Conservation (phyloP, 257 asterid species). For the Datura wrightii region DNA sequence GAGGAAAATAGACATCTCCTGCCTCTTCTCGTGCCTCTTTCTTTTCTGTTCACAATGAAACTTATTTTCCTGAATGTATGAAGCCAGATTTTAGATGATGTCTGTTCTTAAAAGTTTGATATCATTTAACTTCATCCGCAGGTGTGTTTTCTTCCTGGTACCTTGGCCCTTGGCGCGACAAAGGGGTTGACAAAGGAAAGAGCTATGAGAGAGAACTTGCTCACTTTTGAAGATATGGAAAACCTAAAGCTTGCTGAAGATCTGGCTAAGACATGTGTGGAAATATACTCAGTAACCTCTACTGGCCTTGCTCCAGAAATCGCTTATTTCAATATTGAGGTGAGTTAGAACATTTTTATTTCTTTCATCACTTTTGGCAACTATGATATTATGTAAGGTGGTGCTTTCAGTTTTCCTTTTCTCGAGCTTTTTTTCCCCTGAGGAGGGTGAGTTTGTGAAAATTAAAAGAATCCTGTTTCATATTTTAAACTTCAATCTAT, state of each 20-base stretch:
- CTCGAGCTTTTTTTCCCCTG: neutral
- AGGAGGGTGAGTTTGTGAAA: slow-evolving; percentile 19
- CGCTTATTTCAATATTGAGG: slow-evolving; percentile 83
- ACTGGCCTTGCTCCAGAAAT: slow-evolving; percentile 98
- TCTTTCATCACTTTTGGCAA: slow-evolving; percentile 24
- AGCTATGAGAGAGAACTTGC: slow-evolving; percentile 75
- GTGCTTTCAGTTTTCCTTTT: neutral
- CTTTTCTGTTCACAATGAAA: neutral
- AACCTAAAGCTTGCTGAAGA: slow-evolving; percentile 94
- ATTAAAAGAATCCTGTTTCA: slow-evolving; percentile 5
- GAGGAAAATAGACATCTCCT: neutral
- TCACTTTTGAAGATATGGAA: slow-evolving; percentile 86
- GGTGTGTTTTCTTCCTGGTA: slow-evolving; percentile 98
- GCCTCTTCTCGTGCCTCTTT: slow-evolving; percentile 20
- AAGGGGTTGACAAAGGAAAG: slow-evolving; percentile 75
- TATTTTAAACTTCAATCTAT: neutral
- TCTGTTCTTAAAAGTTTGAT: neutral
- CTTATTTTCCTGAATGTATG: neutral
- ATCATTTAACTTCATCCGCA: slow-evolving; percentile 32
- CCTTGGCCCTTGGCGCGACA: slow-evolving; percentile 98
- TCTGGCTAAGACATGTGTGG: slow-evolving; percentile 81
- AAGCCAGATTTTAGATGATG: neutral
- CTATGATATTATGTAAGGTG: slow-evolving; percentile 6
- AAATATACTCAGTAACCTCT: slow-evolving; percentile 86
- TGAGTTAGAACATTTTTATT: slow-evolving; percentile 38